Evolutionary conservation across 768 basidiomycete species (phyloP).

Genomic region (Guyanaporus albipodus): DNA sequence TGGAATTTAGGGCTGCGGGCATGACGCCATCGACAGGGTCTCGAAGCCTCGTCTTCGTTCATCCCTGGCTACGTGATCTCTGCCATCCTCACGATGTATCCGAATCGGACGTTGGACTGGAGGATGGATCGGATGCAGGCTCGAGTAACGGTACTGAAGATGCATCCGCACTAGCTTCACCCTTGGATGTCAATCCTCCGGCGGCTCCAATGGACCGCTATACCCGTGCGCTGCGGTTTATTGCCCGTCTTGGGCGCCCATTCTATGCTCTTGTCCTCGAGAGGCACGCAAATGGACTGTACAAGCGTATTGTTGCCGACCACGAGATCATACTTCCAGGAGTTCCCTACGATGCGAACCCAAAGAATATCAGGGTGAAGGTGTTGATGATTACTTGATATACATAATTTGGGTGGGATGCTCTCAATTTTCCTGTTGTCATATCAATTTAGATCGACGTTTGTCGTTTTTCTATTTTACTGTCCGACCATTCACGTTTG

Average conservation of each 20-base stretch:
- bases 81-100: background rate
- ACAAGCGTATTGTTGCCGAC: background rate
- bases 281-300: background rate
- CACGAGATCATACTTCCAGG: constrained; percentile 1
- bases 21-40: background rate
- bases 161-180: background rate
- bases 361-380: background rate
- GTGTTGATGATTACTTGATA: background rate
- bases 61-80: constrained; percentile 12
- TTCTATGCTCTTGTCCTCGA: constrained; percentile 5
- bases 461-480: too few species aligned
- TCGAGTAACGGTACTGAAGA: background rate
- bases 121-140: background rate
- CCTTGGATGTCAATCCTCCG: background rate
- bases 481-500: too few species aligned
- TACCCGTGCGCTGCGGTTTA: background rate
- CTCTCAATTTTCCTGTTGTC: too few species aligned
- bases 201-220: background rate
- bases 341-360: background rate
- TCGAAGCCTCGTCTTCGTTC: background rate
- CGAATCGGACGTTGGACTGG: background rate
- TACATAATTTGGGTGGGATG: too few species aligned
- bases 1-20: background rate
- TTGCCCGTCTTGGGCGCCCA: background rate
- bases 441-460: too few species aligned